Evolutionary conservation across 2,329 filamentous ascomycete genomes (phyloP).

Genomic region (Simplicillium aogashimaense): DNA sequence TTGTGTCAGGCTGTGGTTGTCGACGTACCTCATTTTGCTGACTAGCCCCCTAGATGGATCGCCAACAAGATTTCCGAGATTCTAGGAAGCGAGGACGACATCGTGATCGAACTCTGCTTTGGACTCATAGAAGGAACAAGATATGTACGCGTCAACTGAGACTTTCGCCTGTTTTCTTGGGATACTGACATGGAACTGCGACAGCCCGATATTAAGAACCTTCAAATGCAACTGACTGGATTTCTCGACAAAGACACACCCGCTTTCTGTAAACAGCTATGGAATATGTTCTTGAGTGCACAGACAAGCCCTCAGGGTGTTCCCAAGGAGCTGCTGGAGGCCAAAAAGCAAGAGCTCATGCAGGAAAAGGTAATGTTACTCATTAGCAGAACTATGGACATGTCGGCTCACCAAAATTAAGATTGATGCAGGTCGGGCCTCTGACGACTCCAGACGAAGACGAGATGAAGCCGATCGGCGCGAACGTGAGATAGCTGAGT

Average conservation of each 20-base stretch:
- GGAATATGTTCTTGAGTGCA: constrained; percentile 83
- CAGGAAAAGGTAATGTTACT: constrained; percentile 69
- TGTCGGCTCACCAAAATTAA: constrained; percentile 21
- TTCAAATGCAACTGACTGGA: constrained; percentile 90
- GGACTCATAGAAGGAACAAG: constrained; percentile 62
- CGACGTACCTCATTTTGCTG: constrained; percentile 5
- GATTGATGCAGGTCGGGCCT: constrained; percentile 75
- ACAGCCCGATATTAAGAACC: constrained; percentile 88
- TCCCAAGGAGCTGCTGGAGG: constrained; percentile 86
- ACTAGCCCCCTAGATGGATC: constrained; percentile 64
- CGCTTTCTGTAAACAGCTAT: constrained; percentile 84
- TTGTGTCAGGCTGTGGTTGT: constrained; percentile 21
- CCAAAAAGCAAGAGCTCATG: constrained; percentile 89
- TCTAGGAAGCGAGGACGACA: constrained; percentile 86
- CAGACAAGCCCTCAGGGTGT: constrained; percentile 84
- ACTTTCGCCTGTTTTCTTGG: constrained; percentile 8
- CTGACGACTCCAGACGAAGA: constrained; percentile 62
- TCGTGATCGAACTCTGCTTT: constrained; percentile 79
- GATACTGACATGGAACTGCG: constrained; percentile 13
- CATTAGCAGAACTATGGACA: neutral
- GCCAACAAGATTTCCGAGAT: constrained; percentile 79
- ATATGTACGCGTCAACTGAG: constrained; percentile 47
- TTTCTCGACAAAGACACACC: constrained; percentile 91
- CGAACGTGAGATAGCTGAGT: constrained; percentile 58
- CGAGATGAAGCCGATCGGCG: constrained; percentile 62